These are phyloP conservation scores for Eleusine indica DNA, from an alignment of 176 grass and related monocot species.

Conservation along the genomic window DNA sequence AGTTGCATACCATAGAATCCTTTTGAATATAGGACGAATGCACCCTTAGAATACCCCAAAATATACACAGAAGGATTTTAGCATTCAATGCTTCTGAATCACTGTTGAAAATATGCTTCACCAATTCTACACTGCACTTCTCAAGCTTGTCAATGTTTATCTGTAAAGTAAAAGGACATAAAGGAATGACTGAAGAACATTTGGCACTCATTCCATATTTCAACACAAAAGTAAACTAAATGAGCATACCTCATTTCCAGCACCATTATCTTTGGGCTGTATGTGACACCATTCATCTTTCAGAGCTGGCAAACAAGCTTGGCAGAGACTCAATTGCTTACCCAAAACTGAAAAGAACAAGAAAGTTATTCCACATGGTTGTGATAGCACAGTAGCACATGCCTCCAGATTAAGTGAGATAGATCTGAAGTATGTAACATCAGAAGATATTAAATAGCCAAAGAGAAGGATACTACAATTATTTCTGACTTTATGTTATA, in stretches of 20 bases:
- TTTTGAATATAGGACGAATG: slow-evolving; percentile 48
- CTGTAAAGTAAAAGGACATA: slow-evolving; percentile 39
- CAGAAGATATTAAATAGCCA: slow-evolving; percentile 21
- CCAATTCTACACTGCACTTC: slow-evolving; percentile 58
- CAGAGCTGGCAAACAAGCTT: slow-evolving; percentile 65
- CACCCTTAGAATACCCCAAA: slow-evolving; percentile 75
- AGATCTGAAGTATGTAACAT: neutral
- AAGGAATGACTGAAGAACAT: slow-evolving; percentile 10
- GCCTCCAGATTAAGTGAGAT: neutral
- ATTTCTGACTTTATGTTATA: slow-evolving; percentile 21
- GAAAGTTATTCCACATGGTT: slow-evolving; percentile 2
- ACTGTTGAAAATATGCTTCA: slow-evolving; percentile 62
- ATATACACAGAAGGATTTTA: slow-evolving; percentile 74
- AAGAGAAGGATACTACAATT: slow-evolving; percentile 12
- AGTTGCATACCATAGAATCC: slow-evolving; percentile 57
- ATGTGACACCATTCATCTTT: slow-evolving; percentile 74
- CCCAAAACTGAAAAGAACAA: slow-evolving; percentile 54
- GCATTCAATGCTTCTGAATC: slow-evolving; percentile 68
- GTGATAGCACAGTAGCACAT: neutral
- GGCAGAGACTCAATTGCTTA: slow-evolving; percentile 55
- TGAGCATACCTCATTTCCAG: slow-evolving; percentile 60
- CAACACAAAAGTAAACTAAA: slow-evolving; percentile 39
- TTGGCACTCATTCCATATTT: neutral
- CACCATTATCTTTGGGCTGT: slow-evolving; percentile 33
- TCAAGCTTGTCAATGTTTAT: slow-evolving; percentile 62